Evolutionary conservation across 2,329 filamentous ascomycete species (phyloP).

Genomic region (Biscogniauxia mediterranea): DNA sequence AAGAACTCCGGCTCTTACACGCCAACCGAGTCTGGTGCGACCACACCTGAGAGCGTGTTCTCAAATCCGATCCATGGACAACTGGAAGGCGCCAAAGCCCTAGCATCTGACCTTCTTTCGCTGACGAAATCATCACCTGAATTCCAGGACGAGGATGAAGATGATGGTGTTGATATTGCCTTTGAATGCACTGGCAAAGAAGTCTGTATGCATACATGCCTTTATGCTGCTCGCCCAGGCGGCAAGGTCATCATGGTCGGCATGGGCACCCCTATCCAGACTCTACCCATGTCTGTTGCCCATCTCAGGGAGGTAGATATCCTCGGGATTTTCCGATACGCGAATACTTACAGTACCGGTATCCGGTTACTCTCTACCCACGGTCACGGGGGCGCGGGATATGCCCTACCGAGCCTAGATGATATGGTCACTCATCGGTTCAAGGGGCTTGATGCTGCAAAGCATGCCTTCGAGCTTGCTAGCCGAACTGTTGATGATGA

Average conservation of each 20-base stretch:
- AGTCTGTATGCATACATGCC: conserved; percentile 70
- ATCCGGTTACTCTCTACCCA: conserved; percentile 58
- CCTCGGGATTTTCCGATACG: conserved; percentile 73
- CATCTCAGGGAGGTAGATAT: conserved; percentile 75
- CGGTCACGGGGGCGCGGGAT: conserved; percentile 36
- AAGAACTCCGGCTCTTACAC: conserved; percentile 48
- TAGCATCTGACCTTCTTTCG: conserved; percentile 50
- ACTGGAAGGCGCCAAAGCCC: conserved; percentile 49
- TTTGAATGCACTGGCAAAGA: conserved; percentile 80
- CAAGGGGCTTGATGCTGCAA: conserved; percentile 60
- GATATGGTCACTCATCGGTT: conserved; percentile 74
- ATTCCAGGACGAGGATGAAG: conserved; percentile 50
- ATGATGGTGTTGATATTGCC: conserved; percentile 65
- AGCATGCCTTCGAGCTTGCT: conserved; percentile 68
- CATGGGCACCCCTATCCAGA: conserved; percentile 77
- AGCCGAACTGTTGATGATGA: conserved; percentile 65
- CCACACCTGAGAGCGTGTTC: conserved; percentile 46
- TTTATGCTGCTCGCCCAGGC: conserved; percentile 68
- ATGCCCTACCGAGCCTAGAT: conserved; percentile 60
- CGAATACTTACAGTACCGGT: conserved; percentile 72
- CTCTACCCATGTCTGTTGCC: conserved; percentile 68
- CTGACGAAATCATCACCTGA: conserved; percentile 33
- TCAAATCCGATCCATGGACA: conserved; percentile 44
- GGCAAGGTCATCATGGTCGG: conserved; percentile 75
- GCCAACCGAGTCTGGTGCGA: conserved; percentile 38